A percentile compares a stretch with the other conserved stretches of the same genome.
phyloP scores from a whole-genome alignment of 2,329 filamentous ascomycete species.

The Claviceps quebecensis region DNA sequence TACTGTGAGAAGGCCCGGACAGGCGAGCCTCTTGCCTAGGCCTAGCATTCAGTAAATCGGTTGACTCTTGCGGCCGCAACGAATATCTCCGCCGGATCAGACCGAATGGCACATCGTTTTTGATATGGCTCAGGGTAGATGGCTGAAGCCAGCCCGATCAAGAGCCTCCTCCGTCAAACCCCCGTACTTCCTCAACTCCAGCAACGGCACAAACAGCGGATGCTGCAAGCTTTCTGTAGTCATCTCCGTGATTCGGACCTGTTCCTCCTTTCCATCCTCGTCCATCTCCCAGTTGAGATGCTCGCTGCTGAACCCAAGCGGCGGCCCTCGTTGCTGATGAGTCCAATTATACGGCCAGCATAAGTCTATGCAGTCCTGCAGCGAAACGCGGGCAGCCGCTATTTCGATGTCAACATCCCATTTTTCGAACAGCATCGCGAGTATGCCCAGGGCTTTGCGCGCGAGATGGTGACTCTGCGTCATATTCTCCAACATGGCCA shows the following conservation, averaged over 20 bases:
- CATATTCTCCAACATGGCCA: slow-evolving; percentile 45
- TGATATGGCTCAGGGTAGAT: not conserved
- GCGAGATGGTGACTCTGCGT: slow-evolving; percentile 44
- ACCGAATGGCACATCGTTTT: too few species aligned
- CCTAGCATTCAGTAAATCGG: too few species aligned
- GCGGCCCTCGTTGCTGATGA: not conserved
- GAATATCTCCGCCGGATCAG: too few species aligned
- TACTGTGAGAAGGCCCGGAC: too few species aligned
- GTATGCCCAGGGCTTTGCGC: slow-evolving; percentile 42
- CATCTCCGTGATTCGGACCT: not conserved
- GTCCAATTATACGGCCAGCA: not conserved
- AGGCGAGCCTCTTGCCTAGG: too few species aligned
- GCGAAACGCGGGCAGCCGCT: slow-evolving; percentile 13
- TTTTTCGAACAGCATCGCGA: slow-evolving; percentile 39
- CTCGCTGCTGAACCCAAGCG: not conserved
- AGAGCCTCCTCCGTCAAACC: not conserved
- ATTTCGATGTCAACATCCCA: slow-evolving; percentile 42
- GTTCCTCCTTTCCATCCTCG: not conserved
- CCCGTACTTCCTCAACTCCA: not conserved
- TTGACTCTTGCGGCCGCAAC: too few species aligned
- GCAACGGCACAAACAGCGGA: not conserved
- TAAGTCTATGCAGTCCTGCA: slow-evolving; percentile 17
- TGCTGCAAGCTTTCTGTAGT: not conserved
- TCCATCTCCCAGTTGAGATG: not conserved
- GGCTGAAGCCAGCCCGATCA: not conserved